Conservation (phyloP, 2,329 filamentous ascomycete species). For the Cercospora sp. region DNA sequence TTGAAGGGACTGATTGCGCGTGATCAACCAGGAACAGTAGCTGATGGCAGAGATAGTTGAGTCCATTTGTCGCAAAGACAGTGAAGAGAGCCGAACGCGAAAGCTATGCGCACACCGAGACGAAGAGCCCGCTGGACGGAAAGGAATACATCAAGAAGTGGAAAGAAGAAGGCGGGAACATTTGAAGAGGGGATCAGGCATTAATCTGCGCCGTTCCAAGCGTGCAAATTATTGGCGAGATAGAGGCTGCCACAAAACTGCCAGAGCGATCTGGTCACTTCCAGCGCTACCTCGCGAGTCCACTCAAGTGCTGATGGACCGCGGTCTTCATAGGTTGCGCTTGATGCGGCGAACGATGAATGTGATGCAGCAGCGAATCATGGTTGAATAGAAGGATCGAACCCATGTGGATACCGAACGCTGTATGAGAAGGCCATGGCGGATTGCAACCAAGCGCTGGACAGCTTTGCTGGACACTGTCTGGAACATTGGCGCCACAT, state of each 20-base stretch:
- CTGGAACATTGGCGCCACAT: background rate
- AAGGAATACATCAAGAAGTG: slow-evolving; percentile 38
- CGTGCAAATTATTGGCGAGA: background rate
- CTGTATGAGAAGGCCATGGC: background rate
- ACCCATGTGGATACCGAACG: background rate
- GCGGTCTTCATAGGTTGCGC: background rate
- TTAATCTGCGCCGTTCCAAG: background rate
- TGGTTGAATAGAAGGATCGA: background rate
- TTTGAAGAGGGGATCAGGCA: slow-evolving; percentile 22
- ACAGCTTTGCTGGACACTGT: background rate
- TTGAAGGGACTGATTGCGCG: background rate
- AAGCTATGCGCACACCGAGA: slow-evolving; percentile 47
- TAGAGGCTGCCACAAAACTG: background rate
- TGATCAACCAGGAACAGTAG: background rate
- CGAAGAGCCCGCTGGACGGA: slow-evolving; percentile 32
- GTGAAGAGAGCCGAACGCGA: slow-evolving; percentile 54
- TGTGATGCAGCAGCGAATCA: background rate
- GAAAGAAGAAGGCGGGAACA: slow-evolving; percentile 38
- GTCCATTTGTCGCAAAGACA: slow-evolving; percentile 70
- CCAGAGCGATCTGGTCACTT: background rate
- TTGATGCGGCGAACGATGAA: background rate
- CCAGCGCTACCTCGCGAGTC: background rate
- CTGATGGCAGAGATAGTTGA: slow-evolving; percentile 60
- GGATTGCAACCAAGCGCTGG: background rate
- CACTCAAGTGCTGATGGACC: slow-evolving; percentile 9